Evolutionary conservation across 371 early-diverging fungal species (phyloP).

Genomic region (Edhazardia aedis): DNA sequence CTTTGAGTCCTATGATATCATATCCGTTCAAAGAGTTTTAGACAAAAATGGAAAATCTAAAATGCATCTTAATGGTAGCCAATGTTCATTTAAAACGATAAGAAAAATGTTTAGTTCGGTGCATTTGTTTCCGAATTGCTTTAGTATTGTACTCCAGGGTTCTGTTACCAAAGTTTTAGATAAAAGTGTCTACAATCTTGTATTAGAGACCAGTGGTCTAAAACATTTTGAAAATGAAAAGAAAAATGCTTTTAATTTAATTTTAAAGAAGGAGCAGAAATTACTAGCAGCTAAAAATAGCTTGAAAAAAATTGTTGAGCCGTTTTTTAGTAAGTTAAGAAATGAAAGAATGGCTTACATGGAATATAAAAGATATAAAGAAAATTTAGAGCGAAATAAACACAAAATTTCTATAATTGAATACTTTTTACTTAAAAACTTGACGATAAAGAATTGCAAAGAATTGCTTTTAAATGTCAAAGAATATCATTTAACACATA

Average conservation of each 20-base stretch:
- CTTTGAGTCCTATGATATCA: conserved; percentile 14
- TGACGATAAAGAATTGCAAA: too few species aligned
- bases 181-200: conserved; percentile 71
- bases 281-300: conserved; percentile 67
- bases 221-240: conserved; percentile 85
- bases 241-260: conserved; percentile 67
- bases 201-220: conserved; percentile 92
- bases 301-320: conserved; percentile 64
- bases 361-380: conserved; percentile 57
- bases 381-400: conserved; percentile 47
- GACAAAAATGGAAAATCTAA: conserved; percentile 19
- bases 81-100: conserved; percentile 7
- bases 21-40: conserved; percentile 8
- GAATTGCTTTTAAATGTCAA: too few species aligned
- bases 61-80: conserved; percentile 16
- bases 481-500: too few species aligned
- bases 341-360: conserved; percentile 64
- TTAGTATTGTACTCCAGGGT: conserved; percentile 67
- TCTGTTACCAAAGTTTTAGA: conserved; percentile 86
- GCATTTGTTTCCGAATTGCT: conserved; percentile 23
- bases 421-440: conserved; percentile 44
- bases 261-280: conserved; percentile 78
- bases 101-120: conserved; percentile 12
- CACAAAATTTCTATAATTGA: conserved; percentile 47
- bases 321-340: conserved; percentile 67